phyloP scores from a whole-genome alignment of 164 flowering plant species.

The Liriodendron chinense region DNA sequence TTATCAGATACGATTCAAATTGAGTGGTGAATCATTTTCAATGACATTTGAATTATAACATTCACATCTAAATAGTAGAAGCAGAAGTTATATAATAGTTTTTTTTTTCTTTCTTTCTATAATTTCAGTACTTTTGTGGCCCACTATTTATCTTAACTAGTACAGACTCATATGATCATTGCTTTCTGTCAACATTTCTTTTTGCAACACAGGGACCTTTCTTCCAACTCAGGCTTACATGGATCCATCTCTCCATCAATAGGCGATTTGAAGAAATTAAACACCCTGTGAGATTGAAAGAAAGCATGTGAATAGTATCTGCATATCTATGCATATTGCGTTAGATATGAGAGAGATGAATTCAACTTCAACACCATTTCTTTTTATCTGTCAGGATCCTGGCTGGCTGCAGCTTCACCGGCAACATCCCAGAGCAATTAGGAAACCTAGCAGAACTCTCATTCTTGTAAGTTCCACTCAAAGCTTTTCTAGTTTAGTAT shows the following conservation, averaged over 20 bases:
- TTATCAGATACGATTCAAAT: neutral
- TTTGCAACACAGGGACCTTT: conserved; percentile 56
- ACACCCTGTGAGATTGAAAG: conserved; percentile 53
- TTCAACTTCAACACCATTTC: neutral
- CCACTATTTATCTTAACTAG: neutral
- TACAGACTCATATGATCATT: no score
- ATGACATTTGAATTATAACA: neutral
- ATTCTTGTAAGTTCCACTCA: conserved; percentile 61
- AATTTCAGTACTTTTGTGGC: neutral
- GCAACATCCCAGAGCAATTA: conserved; percentile 64
- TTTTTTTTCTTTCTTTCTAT: neutral
- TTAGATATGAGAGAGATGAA: neutral
- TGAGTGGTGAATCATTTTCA: neutral
- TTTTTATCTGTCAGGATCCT: conserved; percentile 52
- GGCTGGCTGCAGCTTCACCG: conserved; percentile 79
- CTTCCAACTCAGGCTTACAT: conserved; percentile 61
- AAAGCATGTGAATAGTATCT: neutral
- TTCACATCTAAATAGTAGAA: neutral
- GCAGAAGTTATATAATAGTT: neutral
- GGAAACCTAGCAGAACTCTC: conserved; percentile 66
- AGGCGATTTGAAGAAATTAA: conserved; percentile 60
- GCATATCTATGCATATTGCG: neutral
- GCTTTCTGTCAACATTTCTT: no score
- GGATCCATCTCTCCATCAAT: conserved; percentile 63
- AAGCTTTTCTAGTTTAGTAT: neutral